Percentiles rank a stretch among this genome's conserved stretches.
phyloP scores from a whole-genome alignment of 176 grass and related monocot genomes.

The Dactylis glomerata region DNA sequence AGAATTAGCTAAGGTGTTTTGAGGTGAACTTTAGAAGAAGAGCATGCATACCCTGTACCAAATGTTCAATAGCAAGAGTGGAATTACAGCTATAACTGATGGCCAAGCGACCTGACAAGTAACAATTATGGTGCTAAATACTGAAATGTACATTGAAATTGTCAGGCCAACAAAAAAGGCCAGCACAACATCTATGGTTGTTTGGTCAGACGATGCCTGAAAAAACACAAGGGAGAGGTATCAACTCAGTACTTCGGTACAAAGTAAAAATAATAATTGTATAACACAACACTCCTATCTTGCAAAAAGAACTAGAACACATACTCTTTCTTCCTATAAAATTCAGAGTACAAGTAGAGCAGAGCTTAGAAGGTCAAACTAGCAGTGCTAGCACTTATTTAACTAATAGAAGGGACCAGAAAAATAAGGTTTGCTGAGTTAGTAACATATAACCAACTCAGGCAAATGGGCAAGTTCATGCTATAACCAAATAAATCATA shows the following conservation, averaged over 20 bases:
- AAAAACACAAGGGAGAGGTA: slow-evolving; percentile 19
- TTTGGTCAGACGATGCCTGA: slow-evolving; percentile 98
- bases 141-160: slow-evolving; percentile 83
- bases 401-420: not conserved
- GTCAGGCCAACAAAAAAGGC: slow-evolving; percentile 81
- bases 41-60: slow-evolving; percentile 91
- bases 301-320: not conserved
- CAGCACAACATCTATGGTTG: slow-evolving; percentile 76
- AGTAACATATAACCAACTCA: not conserved
- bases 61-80: slow-evolving; percentile 76
- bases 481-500: slow-evolving; percentile 1
- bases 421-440: not conserved
- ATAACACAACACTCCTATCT: not conserved
- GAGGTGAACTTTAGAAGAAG: not conserved
- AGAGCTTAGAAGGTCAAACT: not conserved
- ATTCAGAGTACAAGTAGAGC: not conserved
- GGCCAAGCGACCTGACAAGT: slow-evolving; percentile 95
- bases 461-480: not conserved
- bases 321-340: not conserved
- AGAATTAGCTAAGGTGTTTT: not conserved
- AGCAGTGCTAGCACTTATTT: not conserved
- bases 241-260: not conserved
- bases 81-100: slow-evolving; percentile 73
- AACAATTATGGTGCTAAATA: slow-evolving; percentile 65
- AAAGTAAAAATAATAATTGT: not conserved